Evolutionary conservation across 2,329 filamentous ascomycete species (phyloP), one percentile per base, ranked within the genome.

Genomic region (Lecanicillium sp.): DNA sequence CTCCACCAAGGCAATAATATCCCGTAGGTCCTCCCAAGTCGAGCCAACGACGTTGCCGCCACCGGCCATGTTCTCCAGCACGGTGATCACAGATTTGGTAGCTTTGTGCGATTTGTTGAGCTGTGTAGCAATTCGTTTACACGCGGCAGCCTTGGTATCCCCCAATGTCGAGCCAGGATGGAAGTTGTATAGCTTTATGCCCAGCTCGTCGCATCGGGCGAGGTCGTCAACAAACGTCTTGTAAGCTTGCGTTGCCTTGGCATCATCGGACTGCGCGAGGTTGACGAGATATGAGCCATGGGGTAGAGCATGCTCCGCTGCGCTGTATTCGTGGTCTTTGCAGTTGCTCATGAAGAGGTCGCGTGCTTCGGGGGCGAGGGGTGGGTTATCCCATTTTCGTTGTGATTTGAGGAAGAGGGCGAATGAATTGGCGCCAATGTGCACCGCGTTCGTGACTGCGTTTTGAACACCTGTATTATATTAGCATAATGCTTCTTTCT

Each of bases 221-320:
- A 98, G 70, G 57, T 98, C 92, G 51, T 98, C 89, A 13, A 94
- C 55, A 59, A 98, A 98, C 41, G 79, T 77, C 29, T 68, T 72
- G 56, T 94, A 95, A 1, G 89, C 89, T 64, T 96, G 88, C 37
- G 78, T 73, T 2, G 88, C 85, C 58, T 94, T 94, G 29, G 71
- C 73, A 18, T 75, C 59, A 53, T 96, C 89, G 4, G 79, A 72
- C 54, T 95, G 87, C 1, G 92, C 92, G 5, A 98, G 77, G 56
- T 98, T 98, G 53, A 98, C 88, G 7, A 98, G 81, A 58, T 98
- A 98, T 2, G 86, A 94, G 25, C 92, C 92, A 57, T 98, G 92
- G 0, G 92, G 92, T 2, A 98, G 78, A 52, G 88, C 76, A 62
- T 86, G 81, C 55, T 77, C 75, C 41, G 69, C 70, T 6, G 79